Evolutionary conservation across 2,329 filamentous ascomycete genomes (phyloP).

Genomic region (Neurospora crassa): DNA sequence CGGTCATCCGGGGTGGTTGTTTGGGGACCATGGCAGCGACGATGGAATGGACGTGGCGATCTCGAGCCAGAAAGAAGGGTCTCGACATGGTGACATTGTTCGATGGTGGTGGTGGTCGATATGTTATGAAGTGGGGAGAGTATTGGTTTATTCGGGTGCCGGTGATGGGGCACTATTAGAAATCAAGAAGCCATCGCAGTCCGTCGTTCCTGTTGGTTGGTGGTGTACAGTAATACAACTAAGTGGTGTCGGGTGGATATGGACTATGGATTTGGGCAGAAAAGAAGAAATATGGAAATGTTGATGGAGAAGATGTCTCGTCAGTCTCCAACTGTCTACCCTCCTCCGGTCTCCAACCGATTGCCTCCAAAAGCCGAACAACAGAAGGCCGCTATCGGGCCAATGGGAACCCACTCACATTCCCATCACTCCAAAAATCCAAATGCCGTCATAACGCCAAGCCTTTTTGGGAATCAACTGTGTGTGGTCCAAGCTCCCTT

Average conservation of each 20-base stretch:
- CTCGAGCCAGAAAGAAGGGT: slow-evolving; percentile 10
- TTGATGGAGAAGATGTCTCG: too few relatives aligned
- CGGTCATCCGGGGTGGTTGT: slow-evolving; percentile 4
- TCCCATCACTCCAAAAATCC: too few relatives aligned
- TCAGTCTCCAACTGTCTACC: background rate
- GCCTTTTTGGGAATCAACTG: background rate
- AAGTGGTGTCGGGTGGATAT: too few relatives aligned
- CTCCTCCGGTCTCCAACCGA: background rate
- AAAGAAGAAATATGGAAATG: background rate
- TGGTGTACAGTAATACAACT: background rate
- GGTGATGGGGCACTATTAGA: background rate
- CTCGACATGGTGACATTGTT: slow-evolving; percentile 18
- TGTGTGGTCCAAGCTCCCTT: background rate
- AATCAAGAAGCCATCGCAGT: background rate
- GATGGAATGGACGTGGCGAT: slow-evolving; percentile 7
- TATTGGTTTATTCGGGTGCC: background rate
- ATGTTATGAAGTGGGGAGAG: background rate
- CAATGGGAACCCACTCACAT: background rate
- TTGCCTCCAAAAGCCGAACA: background rate
- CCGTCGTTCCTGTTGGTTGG: background rate
- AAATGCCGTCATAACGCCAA: background rate
- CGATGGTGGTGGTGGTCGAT: background rate
- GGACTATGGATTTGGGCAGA: background rate
- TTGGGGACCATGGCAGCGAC: slow-evolving; percentile 5
- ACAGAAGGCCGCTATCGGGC: background rate